phyloP scores from a whole-genome alignment of 306 rosid genomes.

The Vigna hirtella region DNA sequence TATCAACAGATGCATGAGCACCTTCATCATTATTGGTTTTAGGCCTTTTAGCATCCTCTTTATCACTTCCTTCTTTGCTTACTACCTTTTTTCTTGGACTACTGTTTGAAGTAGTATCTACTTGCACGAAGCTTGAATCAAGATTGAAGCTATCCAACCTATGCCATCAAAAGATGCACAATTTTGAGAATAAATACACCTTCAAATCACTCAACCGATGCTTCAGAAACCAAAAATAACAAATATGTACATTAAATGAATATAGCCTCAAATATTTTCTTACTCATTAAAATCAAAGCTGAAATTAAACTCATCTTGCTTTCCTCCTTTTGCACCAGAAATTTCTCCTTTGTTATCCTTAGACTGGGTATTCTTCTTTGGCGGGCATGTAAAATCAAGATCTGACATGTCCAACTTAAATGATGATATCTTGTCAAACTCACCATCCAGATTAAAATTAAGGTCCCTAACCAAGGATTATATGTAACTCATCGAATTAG shows the following conservation, averaged over 20 bases:
- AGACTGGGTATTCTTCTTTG: slow-evolving; percentile 60
- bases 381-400: slow-evolving; percentile 73
- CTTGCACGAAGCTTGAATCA: slow-evolving; percentile 53
- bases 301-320: slow-evolving; percentile 63
- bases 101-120: slow-evolving; percentile 52
- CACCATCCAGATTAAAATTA: slow-evolving; percentile 83
- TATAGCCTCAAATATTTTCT: slow-evolving; percentile 32
- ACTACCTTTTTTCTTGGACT: slow-evolving; percentile 51
- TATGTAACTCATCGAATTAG: slow-evolving; percentile 37
- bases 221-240: slow-evolving; percentile 36
- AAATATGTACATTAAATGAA: slow-evolving; percentile 28
- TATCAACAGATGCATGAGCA: slow-evolving; percentile 48
- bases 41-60: slow-evolving; percentile 48
- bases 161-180: slow-evolving; percentile 24
- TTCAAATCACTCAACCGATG: slow-evolving; percentile 26
- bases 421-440: slow-evolving; percentile 75
- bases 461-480: slow-evolving; percentile 67
- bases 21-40: slow-evolving; percentile 46
- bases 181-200: slow-evolving; percentile 30
- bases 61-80: slow-evolving; percentile 52
- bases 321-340: slow-evolving; percentile 63
- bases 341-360: slow-evolving; percentile 61
- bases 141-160: slow-evolving; percentile 79
- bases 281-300: slow-evolving; percentile 87
- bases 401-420: slow-evolving; percentile 93